Percentiles rank a stretch among this genome's conserved stretches.
These are phyloP conservation scores for Globisporangium irregulare DNA, from an alignment of 352 stramenopile species.

Conservation along the genomic window DNA sequence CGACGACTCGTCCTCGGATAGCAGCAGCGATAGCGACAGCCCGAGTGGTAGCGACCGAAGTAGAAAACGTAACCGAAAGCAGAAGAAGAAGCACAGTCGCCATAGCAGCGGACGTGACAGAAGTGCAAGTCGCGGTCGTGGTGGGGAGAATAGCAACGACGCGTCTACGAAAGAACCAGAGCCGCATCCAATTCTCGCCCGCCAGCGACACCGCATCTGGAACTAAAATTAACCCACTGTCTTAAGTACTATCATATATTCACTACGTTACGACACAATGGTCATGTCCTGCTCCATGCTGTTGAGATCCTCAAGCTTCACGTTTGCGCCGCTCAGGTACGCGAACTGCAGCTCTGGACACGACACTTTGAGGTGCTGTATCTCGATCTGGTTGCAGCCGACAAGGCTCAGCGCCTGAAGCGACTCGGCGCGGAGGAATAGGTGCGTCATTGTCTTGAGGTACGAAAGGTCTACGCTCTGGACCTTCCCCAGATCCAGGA, in stretches of 20 bases:
- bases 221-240: slow-evolving; percentile 9
- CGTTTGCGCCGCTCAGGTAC: slow-evolving; percentile 41
- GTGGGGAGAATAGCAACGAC: neutral
- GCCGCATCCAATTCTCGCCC: slow-evolving; percentile 24
- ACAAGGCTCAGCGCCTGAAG: slow-evolving; percentile 42
- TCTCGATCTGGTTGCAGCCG: slow-evolving; percentile 40
- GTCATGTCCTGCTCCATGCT: slow-evolving; percentile 11
- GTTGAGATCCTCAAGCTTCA: slow-evolving; percentile 41
- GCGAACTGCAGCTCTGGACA: slow-evolving; percentile 39
- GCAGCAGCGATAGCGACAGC: slow-evolving; percentile 4
- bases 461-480: slow-evolving; percentile 58
- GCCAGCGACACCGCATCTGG: slow-evolving; percentile 38
- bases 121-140: slow-evolving; percentile 1
- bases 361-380: slow-evolving; percentile 29
- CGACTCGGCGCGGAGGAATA: slow-evolving; percentile 45
- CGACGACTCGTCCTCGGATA: neutral
- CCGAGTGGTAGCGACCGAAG: neutral
- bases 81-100: neutral
- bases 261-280: neutral
- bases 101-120: neutral
- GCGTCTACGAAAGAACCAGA: neutral
- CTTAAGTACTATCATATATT: neutral
- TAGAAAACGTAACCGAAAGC: neutral
- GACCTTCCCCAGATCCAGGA: slow-evolving; percentile 39
- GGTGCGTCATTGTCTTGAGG: slow-evolving; percentile 49